A percentile compares a stretch with the other conserved stretches of the same genome.
phyloP scores from a whole-genome alignment of 371 early-diverging fungal species.

The Apophysomyces trapeziformis region DNA sequence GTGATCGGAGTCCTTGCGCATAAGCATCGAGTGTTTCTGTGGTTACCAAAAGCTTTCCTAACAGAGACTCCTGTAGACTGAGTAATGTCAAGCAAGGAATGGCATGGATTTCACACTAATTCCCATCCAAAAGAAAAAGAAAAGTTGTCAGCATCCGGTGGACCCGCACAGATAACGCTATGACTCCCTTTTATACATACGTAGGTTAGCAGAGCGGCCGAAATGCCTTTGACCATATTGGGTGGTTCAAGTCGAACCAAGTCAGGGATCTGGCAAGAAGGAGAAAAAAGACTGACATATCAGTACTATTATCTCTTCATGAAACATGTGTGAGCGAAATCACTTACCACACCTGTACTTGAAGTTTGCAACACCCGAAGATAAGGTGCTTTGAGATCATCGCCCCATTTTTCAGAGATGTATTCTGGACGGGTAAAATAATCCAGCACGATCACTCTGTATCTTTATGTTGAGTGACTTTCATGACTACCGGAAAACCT shows the following conservation, averaged over 20 bases:
- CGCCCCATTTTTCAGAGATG: conserved; percentile 24
- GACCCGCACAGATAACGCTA: background rate
- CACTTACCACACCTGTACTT: conserved; percentile 4
- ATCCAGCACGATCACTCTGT: conserved; percentile 45
- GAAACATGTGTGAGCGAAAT: too few relatives aligned
- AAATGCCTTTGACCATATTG: conserved; percentile 41
- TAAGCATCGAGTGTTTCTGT: conserved; percentile 39
- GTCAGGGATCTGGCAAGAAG: conserved; percentile 1
- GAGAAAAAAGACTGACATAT: background rate
- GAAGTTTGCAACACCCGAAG: conserved; percentile 43
- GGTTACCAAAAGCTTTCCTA: conserved; percentile 45
- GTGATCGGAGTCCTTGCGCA: conserved; percentile 24
- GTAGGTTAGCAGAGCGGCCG: conserved; percentile 43
- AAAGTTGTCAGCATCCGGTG: too few relatives aligned
- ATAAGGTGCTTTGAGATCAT: conserved; percentile 36
- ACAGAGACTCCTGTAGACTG: conserved; percentile 46
- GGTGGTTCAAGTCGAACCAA: conserved; percentile 31
- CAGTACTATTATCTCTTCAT: background rate
- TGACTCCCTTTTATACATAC: conserved; percentile 26
- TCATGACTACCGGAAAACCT: background rate
- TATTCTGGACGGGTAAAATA: conserved; percentile 38
- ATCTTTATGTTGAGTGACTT: too few relatives aligned
- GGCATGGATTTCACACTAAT: conserved; percentile 47
- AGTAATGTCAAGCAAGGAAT: conserved; percentile 45
- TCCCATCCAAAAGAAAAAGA: background rate